A percentile compares a stretch with the other conserved stretches of the same genome.
Conservation (phyloP, 441 rosid species). For the Euphorbia schlechtendalii region DNA sequence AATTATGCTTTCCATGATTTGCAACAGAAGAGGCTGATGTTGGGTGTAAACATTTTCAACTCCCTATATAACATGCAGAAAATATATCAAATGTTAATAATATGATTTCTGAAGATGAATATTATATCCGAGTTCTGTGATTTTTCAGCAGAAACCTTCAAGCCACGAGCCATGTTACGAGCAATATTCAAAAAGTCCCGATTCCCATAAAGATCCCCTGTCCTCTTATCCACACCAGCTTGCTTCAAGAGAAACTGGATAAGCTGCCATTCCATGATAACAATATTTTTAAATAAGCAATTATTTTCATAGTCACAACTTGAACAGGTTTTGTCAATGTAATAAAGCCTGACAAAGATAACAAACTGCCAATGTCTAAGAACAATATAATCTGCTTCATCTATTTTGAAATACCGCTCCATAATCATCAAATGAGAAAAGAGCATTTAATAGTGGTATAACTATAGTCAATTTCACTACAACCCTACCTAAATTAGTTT, state of each 20-base stretch:
- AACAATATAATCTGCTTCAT: background rate
- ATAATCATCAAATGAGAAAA: background rate
- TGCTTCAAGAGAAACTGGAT: conserved; percentile 92
- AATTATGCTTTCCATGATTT: conserved; percentile 84
- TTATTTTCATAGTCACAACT: conserved; percentile 7
- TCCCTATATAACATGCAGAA: conserved; percentile 40
- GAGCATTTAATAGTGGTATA: background rate
- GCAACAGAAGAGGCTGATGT: conserved; percentile 92
- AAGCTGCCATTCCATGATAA: conserved; percentile 50
- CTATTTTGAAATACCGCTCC: background rate
- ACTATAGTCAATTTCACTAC: background rate
- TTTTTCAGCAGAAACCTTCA: conserved; percentile 49
- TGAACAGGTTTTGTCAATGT: conserved; percentile 3
- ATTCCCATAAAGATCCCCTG: conserved; percentile 91
- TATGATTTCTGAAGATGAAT: background rate
- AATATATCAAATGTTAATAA: conserved; percentile 10
- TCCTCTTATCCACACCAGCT: conserved; percentile 89
- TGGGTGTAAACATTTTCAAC: conserved; percentile 97
- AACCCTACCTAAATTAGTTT: background rate
- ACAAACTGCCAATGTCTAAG: conserved; percentile 4
- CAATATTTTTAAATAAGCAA: conserved; percentile 20
- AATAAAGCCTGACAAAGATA: background rate
- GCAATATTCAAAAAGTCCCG: conserved; percentile 92
- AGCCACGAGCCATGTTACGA: conserved; percentile 98
- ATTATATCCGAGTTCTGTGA: background rate